Conservation (phyloP, 139 green algal species). For the Chlamydomonas sp. region DNA sequence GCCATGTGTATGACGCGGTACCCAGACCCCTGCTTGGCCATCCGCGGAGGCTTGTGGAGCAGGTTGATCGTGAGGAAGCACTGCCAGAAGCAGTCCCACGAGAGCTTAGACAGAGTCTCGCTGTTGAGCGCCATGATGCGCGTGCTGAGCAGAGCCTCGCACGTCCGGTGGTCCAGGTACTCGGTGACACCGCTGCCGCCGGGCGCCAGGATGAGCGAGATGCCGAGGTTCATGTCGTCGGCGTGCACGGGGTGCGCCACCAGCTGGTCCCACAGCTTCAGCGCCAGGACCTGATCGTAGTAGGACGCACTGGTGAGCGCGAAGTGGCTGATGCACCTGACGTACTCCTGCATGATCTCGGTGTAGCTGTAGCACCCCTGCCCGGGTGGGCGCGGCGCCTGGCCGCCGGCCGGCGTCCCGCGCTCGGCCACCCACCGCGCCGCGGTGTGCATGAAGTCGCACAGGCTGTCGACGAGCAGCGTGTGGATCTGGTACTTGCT, state of each 20-base stretch:
- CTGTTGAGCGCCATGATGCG: conserved; percentile 27
- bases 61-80: conserved; percentile 36
- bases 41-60: too few species aligned
- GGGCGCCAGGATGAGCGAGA: conserved; percentile 15
- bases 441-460: conserved; percentile 9
- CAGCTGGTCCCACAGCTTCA: conserved; percentile 37
- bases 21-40: too few species aligned
- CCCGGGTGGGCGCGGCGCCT: conserved; percentile 12
- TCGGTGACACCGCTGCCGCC: background rate
- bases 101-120: conserved; percentile 10
- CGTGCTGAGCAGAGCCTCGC: conserved; percentile 24
- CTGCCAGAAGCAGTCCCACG: conserved; percentile 30
- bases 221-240: conserved; percentile 15
- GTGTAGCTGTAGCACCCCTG: conserved; percentile 33
- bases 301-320: too few species aligned
- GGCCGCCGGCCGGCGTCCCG: background rate
- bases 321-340: conserved; percentile 21
- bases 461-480: conserved; percentile 22
- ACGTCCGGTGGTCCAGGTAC: conserved; percentile 22
- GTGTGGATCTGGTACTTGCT: background rate
- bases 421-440: conserved; percentile 18
- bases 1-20: background rate
- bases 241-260: conserved; percentile 22
- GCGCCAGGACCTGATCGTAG: conserved; percentile 19
- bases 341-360: conserved; percentile 27